Conservation (phyloP, 257 asterid genomes). For the Schizonepeta tenuifolia region DNA sequence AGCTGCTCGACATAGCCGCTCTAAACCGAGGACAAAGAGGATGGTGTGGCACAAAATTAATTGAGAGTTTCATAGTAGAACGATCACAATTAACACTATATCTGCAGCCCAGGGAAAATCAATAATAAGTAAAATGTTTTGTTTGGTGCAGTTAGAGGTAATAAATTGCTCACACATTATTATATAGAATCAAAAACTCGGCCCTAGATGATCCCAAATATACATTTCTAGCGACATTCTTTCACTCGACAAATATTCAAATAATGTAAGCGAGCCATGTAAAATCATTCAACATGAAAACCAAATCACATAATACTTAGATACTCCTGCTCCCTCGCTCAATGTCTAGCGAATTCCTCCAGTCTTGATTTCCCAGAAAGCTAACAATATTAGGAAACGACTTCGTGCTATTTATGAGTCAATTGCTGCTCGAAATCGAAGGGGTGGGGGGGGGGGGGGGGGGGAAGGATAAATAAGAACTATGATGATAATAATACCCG, state of each 20-base stretch:
- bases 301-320: background rate
- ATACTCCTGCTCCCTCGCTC: background rate
- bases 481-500: conserved; percentile 33
- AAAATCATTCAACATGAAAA: background rate
- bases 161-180: background rate
- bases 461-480: too few species aligned
- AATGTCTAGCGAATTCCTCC: background rate
- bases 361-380: conserved; percentile 1
- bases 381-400: conserved; percentile 15
- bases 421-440: background rate
- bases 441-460: too few species aligned
- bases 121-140: background rate
- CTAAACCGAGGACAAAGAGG: conserved; percentile 20
- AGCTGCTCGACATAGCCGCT: conserved; percentile 1
- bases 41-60: conserved; percentile 10
- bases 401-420: conserved; percentile 26
- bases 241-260: background rate
- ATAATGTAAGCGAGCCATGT: conserved; percentile 6
- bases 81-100: conserved; percentile 12
- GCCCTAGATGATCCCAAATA: background rate
- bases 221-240: background rate
- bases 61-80: conserved; percentile 19
- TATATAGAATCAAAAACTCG: background rate
- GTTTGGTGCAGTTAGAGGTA: conserved; percentile 5
- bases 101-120: background rate